Base-by-base conservation (phyloP, 2,329 filamentous ascomycete species). In the Pseudovirgaria hyperparasitica region DNA sequence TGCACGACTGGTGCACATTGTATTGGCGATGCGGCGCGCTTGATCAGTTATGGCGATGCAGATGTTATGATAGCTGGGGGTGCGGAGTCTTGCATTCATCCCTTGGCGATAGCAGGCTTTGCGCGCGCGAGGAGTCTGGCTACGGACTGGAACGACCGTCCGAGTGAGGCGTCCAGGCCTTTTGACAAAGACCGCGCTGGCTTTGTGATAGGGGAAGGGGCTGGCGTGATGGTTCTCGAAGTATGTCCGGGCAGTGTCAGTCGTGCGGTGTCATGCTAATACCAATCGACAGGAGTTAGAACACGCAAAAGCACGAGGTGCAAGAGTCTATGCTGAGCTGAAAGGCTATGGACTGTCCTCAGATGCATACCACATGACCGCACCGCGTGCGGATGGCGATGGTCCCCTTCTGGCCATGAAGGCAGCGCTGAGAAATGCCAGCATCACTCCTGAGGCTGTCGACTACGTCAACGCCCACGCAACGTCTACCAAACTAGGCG, bases 381-480 rank as follows among this genome's bases (percentile, higher is more conserved):
- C 87, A 1, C 90, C 90, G 0, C 72, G 75, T 11, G 74, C 77
- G 41, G 77, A 92, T 45, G 90, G 90, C 1, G 67, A 71, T 26
- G 90, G 90, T 0, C 86, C 90, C 0, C 70, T 74, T 16, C 61
- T 81, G 24, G 80, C 87, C 4, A 98, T 98, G 90, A 78, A 70
- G 48, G 72, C 72, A 38, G 86, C 87, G 1, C 56, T 98, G 32
- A 73, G 67, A 41, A 71, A 81, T 45, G 84, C 85, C 0, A 56
- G 65, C 1, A 46, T 92, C 19, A 63, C 63, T 27, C 86, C 90
- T 0, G 55, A 56, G 1, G 58, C 74, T 21, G 74, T 98, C 4
- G 82, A 86, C 50, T 98, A 98, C 50, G 70, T 98, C 47, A 98
- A 96, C 45, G 90, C 90, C 2, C 90, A 98, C 48, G 90, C 87